phyloP scores from a whole-genome alignment of 805 yeast genomes.

The Diddensiella caesifluorescens region DNA sequence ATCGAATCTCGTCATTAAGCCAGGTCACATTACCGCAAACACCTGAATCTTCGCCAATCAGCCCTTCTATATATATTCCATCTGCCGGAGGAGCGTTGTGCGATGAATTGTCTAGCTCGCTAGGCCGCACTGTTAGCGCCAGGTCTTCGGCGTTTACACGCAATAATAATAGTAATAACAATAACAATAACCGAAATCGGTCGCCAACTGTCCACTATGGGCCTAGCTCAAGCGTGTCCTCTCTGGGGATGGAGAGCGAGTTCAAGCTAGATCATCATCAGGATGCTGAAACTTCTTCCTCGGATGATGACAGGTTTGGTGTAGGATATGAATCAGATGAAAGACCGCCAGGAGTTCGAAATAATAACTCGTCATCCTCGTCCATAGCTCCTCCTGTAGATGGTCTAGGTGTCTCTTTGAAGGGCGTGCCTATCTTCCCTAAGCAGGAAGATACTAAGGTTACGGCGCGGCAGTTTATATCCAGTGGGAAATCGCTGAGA shows the following conservation, averaged over 20 bases:
- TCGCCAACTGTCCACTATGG: conserved; percentile 12
- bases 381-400: too few relatives aligned
- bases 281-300: conserved; percentile 4
- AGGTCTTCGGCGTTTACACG: too few relatives aligned
- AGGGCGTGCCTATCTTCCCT: background rate
- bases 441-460: conserved; percentile 1
- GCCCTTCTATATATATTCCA: conserved; percentile 15
- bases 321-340: conserved; percentile 19
- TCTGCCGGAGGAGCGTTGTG: background rate
- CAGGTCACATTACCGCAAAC: conserved; percentile 17
- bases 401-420: conserved; percentile 1
- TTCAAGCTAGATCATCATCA: conserved; percentile 4
- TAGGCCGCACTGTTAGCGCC: too few relatives aligned
- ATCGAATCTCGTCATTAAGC: conserved; percentile 14
- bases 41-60: conserved; percentile 21
- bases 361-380: background rate
- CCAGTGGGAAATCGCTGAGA: conserved; percentile 17
- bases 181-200: background rate
- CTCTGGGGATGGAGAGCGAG: conserved; percentile 18
- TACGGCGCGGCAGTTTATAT: conserved; percentile 12
- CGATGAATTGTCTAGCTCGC: background rate
- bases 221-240: conserved; percentile 19
- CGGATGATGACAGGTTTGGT: conserved; percentile 12
- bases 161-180: background rate
- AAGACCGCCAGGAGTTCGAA: background rate